Evolutionary conservation across 2,329 filamentous ascomycete species (phyloP).

Genomic region (Coniochaeta sp.): DNA sequence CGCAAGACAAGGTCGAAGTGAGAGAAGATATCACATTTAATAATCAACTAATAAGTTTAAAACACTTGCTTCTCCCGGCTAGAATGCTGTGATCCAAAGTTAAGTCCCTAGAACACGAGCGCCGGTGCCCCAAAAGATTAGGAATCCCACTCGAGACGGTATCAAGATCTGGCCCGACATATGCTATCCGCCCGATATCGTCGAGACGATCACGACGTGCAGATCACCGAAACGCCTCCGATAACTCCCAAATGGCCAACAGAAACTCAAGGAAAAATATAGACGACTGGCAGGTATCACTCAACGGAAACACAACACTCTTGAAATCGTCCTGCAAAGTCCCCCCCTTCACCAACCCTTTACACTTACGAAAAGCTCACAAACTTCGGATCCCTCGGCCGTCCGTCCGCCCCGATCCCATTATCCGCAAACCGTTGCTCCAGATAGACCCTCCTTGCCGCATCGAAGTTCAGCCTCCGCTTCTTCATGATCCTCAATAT

Average conservation of each 20-base stretch:
- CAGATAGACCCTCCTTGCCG: slow-evolving; percentile 79
- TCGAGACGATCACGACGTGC: too few species aligned
- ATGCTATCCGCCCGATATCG: too few species aligned
- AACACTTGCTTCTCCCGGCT: neutral
- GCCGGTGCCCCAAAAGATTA: neutral
- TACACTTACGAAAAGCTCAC: slow-evolving; percentile 70
- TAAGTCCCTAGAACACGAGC: neutral
- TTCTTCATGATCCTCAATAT: slow-evolving; percentile 88
- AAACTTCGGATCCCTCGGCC: slow-evolving; percentile 88
- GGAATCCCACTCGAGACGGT: too few species aligned
- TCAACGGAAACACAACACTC: neutral
- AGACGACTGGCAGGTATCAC: neutral
- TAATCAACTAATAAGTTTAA: neutral
- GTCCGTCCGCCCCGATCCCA: slow-evolving; percentile 80
- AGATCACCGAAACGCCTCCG: neutral
- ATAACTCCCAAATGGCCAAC: neutral
- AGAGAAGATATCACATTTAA: neutral
- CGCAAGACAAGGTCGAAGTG: neutral
- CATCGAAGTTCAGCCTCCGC: slow-evolving; percentile 76
- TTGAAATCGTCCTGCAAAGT: neutral
- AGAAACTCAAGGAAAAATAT: neutral
- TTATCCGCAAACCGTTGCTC: slow-evolving; percentile 81
- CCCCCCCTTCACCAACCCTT: neutral
- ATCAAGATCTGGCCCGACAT: too few species aligned
- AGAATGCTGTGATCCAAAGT: neutral